Base-by-base conservation (phyloP, 208 protist genomes). In the Leptomonas pyrrhocoris region DNA sequence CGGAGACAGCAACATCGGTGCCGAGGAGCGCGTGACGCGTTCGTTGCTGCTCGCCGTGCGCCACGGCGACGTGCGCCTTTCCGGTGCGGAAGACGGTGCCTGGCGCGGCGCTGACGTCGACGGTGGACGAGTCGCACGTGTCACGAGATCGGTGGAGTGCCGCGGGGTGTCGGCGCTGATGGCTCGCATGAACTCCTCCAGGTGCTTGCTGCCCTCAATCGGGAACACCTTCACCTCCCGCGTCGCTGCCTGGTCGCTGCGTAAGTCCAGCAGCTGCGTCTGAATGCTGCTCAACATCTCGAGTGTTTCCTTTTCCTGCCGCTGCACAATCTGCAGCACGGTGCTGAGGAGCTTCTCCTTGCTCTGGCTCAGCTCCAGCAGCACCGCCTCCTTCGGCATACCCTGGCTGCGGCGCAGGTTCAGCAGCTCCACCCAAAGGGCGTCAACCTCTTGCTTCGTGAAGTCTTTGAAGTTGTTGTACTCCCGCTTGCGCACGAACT, bases 351-450 rank as follows among this genome's bases (percentile, higher is more conserved):
- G 38, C 36, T 81, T 65, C 67, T 77, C 58, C 73, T 81, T 87
- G 43, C 38, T 80, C 53, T 83, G 73, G 19, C 74, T 49, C 18
- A 84, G 27, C 6, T 77, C 38, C 31, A 81, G 54, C 45, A 84
- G 51, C 38, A 94, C 73, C 66, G 91, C 88, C 55, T 94, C 88
- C 53, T 73, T 55, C 23, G 81, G 71, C 55, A 89, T 59, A 2
- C 85, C 78, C 11, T 74, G 28, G 5, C 40, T 68, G 57, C 80
- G 74, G 19, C 83, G 83, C 59, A 83, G 0, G 45, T 73, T 76
- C 43, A 87, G 71, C 70, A 94, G 66, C 58, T 91, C 88, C 51
- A 72, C 74, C 88, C 88, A 94, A 1, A 94, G 19, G 27, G 69
- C 60, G 61, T 94, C 85, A 16, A 94, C 57, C 73, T 94, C 88